These are phyloP conservation scores for Penicillium mononematosum DNA, from an alignment of 495 filamentous ascomycete genomes.

Conservation along the genomic window DNA sequence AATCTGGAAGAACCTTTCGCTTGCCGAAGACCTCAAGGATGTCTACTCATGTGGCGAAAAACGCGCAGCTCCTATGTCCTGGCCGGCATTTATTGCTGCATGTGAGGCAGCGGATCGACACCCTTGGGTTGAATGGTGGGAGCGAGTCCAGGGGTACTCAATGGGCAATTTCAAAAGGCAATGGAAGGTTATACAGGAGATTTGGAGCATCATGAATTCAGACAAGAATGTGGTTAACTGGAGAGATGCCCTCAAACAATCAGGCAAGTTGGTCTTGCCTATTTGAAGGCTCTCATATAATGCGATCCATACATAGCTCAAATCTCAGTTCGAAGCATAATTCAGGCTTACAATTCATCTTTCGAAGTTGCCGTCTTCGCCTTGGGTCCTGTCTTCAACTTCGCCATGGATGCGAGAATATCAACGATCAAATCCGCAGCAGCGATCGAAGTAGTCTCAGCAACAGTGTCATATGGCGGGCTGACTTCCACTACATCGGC, in stretches of 20 bases:
- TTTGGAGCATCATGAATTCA: constrained; percentile 11
- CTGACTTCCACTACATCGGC: constrained; percentile 47
- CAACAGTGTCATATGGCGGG: constrained; percentile 48
- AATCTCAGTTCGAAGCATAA: neutral
- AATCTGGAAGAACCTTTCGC: constrained; percentile 6
- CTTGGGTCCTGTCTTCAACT: constrained; percentile 11
- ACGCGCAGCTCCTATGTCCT: constrained; percentile 13
- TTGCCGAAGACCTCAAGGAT: constrained; percentile 10
- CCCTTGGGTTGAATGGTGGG: constrained; percentile 15
- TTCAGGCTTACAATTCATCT: constrained; percentile 17
- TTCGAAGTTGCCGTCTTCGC: neutral
- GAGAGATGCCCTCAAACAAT: constrained; percentile 4
- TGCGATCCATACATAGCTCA: neutral
- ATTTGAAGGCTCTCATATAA: constrained; percentile 1
- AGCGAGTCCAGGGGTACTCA: constrained; percentile 8
- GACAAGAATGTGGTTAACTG: constrained; percentile 1
- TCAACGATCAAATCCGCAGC: constrained; percentile 42
- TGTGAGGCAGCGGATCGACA: constrained; percentile 11
- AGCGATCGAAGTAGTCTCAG: constrained; percentile 48
- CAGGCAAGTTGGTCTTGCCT: constrained; percentile 7
- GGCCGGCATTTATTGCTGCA: constrained; percentile 15
- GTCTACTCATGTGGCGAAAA: constrained; percentile 3
- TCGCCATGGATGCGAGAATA: constrained; percentile 28
- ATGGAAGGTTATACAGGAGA: constrained; percentile 10
- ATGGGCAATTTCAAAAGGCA: constrained; percentile 13